phyloP scores from a whole-genome alignment of 805 yeast genomes.

The Komagataella mondaviorum region DNA sequence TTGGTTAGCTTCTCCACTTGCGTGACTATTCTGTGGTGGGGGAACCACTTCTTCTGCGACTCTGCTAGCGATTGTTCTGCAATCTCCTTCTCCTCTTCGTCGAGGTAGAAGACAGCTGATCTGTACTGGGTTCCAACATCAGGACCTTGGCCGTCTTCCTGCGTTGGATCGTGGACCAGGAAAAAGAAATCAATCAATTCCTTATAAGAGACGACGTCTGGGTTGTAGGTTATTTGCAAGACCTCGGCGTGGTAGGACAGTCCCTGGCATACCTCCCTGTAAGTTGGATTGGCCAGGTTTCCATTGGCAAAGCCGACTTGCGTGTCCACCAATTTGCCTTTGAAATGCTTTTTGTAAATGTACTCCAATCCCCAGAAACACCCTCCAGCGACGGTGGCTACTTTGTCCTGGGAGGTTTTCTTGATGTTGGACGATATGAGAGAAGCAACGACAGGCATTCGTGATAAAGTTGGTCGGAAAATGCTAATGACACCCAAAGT shows the following conservation, averaged over 20 bases:
- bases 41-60: slow-evolving; percentile 66
- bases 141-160: slow-evolving; percentile 70
- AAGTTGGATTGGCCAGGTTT: slow-evolving; percentile 33
- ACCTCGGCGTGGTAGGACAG: slow-evolving; percentile 75
- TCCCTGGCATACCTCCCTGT: slow-evolving; percentile 65
- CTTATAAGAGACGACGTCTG: slow-evolving; percentile 38
- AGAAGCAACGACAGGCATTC: not conserved
- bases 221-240: slow-evolving; percentile 74
- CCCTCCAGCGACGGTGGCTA: slow-evolving; percentile 46
- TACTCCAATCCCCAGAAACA: slow-evolving; percentile 91
- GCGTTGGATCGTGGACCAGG: slow-evolving; percentile 91
- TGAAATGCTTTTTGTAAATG: slow-evolving; percentile 60
- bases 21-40: slow-evolving; percentile 56
- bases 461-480: not conserved
- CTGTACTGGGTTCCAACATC: slow-evolving; percentile 87
- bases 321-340: slow-evolving; percentile 52
- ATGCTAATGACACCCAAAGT: too few species aligned
- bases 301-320: slow-evolving; percentile 94
- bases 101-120: slow-evolving; percentile 61
- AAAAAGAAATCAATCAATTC: slow-evolving; percentile 76
- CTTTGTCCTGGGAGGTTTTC: slow-evolving; percentile 25
- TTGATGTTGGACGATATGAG: slow-evolving; percentile 4
- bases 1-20: slow-evolving; percentile 48
- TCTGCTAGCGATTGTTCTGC: slow-evolving; percentile 28
- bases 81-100: slow-evolving; percentile 30